Percentiles rank a stretch among this genome's conserved stretches.
These are phyloP conservation scores for Pinus tabuliformis DNA, from an alignment of 75 land plant genomes.

Conservation along the genomic window DNA sequence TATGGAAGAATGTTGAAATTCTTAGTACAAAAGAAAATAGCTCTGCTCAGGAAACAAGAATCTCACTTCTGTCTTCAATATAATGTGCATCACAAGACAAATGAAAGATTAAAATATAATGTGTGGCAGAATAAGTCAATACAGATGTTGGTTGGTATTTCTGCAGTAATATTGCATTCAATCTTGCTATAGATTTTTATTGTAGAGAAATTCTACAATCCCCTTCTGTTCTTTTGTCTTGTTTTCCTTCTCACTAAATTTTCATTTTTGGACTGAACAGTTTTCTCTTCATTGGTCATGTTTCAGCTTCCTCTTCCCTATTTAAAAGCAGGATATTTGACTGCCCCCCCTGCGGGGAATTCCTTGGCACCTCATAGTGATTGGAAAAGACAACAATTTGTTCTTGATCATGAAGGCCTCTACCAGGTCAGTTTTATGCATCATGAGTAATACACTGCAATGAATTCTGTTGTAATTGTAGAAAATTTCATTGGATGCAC, in stretches of 20 bases:
- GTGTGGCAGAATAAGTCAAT: too few species aligned
- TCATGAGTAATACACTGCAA: background rate
- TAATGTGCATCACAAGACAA: too few species aligned
- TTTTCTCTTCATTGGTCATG: background rate
- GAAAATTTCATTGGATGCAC: background rate
- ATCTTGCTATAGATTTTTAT: background rate
- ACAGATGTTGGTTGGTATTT: background rate
- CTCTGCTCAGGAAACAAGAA: too few species aligned
- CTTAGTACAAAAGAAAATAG: too few species aligned
- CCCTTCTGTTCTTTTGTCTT: background rate
- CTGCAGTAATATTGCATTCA: background rate
- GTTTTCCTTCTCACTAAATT: background rate
- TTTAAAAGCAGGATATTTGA: conserved; percentile 85
- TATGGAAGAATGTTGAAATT: too few species aligned
- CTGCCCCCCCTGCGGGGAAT: conserved; percentile 75
- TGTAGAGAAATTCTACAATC: background rate
- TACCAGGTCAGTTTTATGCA: conserved; percentile 60
- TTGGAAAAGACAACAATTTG: conserved; percentile 85
- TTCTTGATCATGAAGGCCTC: conserved; percentile 90
- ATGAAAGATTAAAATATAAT: too few species aligned
- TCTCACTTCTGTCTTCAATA: too few species aligned
- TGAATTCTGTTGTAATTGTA: background rate
- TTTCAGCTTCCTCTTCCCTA: conserved; percentile 90
- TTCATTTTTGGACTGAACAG: conserved; percentile 7
- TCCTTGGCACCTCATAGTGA: conserved; percentile 87